Evolutionary conservation across 2,329 filamentous ascomycete species (phyloP).

Genomic region (Bipolaris zeicola): DNA sequence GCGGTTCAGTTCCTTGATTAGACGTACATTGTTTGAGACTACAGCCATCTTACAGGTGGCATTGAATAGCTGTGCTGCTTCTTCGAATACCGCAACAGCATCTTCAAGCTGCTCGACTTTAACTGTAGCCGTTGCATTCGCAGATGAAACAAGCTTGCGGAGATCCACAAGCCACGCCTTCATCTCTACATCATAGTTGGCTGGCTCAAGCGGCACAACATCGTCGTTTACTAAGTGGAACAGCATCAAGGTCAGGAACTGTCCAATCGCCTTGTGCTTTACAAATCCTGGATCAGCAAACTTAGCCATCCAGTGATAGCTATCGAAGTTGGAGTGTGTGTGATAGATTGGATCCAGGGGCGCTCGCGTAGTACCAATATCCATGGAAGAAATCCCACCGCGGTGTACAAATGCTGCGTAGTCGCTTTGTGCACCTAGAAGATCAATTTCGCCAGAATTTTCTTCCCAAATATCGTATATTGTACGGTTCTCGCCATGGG

Average conservation of each 20-base stretch:
- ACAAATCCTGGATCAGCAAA: conserved; percentile 58
- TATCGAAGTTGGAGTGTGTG: conserved; percentile 55
- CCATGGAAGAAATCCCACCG: conserved; percentile 47
- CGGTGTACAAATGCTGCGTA: conserved; percentile 55
- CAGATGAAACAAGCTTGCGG: conserved; percentile 22
- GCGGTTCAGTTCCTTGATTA: conserved; percentile 45
- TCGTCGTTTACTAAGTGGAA: conserved; percentile 49
- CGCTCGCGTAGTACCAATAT: conserved; percentile 48
- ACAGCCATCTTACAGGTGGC: conserved; percentile 35
- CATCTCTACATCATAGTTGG: conserved; percentile 46
- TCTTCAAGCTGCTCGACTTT: conserved; percentile 21
- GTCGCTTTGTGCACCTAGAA: conserved; percentile 53
- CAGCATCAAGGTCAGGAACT: conserved; percentile 51
- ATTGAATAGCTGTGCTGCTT: conserved; percentile 32
- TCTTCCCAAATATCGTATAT: conserved; percentile 53
- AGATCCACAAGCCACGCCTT: conserved; percentile 43
- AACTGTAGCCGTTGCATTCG: not conserved
- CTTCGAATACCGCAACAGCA: conserved; percentile 45
- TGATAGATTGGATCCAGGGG: conserved; percentile 51
- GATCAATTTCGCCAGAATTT: conserved; percentile 44
- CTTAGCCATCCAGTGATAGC: conserved; percentile 57
- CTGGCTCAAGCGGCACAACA: conserved; percentile 46
- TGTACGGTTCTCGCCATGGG: conserved; percentile 48
- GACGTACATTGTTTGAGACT: conserved; percentile 23
- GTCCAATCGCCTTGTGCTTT: conserved; percentile 56